These are phyloP conservation scores for Ogataea pignaliae DNA, from an alignment of 805 yeast genomes.

Conservation along the genomic window DNA sequence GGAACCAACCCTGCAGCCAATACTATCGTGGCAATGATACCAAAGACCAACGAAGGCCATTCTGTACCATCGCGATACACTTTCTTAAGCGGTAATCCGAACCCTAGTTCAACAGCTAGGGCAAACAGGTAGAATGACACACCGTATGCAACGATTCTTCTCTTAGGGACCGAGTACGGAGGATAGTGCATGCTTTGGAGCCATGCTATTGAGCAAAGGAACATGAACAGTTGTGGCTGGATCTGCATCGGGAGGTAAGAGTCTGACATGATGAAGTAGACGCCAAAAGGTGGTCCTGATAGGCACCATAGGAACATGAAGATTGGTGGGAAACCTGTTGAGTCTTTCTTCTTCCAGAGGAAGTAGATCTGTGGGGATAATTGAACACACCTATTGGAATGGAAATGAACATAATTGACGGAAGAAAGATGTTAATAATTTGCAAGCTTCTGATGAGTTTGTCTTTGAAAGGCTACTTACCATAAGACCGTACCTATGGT, in stretches of 20 bases:
- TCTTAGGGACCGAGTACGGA: conserved; percentile 42
- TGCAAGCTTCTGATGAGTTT: background rate
- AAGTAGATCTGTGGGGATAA: conserved; percentile 75
- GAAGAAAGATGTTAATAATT: background rate
- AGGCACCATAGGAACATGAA: conserved; percentile 89
- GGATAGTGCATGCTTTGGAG: conserved; percentile 67
- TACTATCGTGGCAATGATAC: conserved; percentile 72
- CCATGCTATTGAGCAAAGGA: conserved; percentile 64
- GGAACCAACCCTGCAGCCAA: conserved; percentile 79
- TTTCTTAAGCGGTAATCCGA: conserved; percentile 65
- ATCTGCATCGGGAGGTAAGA: conserved; percentile 75
- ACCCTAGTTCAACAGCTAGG: conserved; percentile 64
- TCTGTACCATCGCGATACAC: conserved; percentile 36
- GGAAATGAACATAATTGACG: background rate
- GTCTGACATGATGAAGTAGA: conserved; percentile 70
- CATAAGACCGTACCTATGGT: conserved; percentile 89
- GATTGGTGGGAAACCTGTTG: conserved; percentile 85
- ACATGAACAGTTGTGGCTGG: conserved; percentile 82
- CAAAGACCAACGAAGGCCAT: conserved; percentile 82
- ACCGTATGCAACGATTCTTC: conserved; percentile 34
- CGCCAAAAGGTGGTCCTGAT: conserved; percentile 75
- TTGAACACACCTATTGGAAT: conserved; percentile 57
- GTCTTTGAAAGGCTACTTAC: conserved; percentile 29
- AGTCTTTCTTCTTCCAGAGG: conserved; percentile 62
- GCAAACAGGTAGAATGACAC: conserved; percentile 38